Conservation (phyloP, 106 monocot genomes). For the Platanthera guangdongensis region DNA sequence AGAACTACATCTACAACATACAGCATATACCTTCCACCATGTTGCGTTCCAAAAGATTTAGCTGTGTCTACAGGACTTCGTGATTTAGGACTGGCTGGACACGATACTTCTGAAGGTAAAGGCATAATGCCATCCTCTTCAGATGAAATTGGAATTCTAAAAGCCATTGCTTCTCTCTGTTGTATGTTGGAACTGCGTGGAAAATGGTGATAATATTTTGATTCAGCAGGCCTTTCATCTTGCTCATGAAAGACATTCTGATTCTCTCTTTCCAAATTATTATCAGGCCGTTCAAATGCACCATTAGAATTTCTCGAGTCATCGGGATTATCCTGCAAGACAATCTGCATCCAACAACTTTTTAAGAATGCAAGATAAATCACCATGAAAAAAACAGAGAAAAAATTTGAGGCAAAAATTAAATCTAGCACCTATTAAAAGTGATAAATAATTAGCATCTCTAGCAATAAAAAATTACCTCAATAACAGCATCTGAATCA, state of each 20-base stretch:
- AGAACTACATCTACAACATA: neutral
- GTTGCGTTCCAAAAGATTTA: conserved; percentile 12
- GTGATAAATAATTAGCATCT: neutral
- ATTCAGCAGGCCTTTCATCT: conserved; percentile 14
- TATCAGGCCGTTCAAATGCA: conserved; percentile 31
- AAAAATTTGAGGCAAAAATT: neutral
- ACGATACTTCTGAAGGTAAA: conserved; percentile 23
- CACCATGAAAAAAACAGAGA: neutral
- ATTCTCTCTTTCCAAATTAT: conserved; percentile 20
- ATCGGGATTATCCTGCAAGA: conserved; percentile 41
- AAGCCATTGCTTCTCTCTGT: conserved; percentile 16
- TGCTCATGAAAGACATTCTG: conserved; percentile 23
- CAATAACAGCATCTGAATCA: conserved; percentile 82
- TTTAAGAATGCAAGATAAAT: neutral
- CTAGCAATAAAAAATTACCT: conserved; percentile 30
- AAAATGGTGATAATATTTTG: conserved; percentile 21
- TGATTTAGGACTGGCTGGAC: conserved; percentile 21
- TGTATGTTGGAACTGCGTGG: conserved; percentile 13
- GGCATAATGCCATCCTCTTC: conserved; percentile 29
- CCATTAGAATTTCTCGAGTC: conserved; percentile 30
- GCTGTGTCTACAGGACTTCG: conserved; percentile 18
- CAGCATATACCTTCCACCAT: conserved; percentile 47
- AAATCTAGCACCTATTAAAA: neutral
- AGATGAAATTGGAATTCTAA: conserved; percentile 16
- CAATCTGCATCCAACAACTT: conserved; percentile 39